Evolutionary conservation across 148 eudicot genomes (phyloP).

Genomic region (Vaccinium myrtillus): DNA sequence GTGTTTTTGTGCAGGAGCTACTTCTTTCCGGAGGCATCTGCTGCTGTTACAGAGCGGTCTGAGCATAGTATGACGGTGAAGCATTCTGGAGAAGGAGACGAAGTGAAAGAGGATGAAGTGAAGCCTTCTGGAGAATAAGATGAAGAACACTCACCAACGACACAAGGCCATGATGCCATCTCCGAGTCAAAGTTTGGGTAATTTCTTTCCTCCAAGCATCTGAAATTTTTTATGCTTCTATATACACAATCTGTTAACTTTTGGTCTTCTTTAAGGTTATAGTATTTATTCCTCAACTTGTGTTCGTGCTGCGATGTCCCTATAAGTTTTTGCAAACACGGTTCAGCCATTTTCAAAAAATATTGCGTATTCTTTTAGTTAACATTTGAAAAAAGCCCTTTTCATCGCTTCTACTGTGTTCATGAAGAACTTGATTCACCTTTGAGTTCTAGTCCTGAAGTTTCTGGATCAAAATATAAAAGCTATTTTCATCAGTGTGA

Average conservation of each 20-base stretch:
- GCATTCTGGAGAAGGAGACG: too few species aligned
- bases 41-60: too few species aligned
- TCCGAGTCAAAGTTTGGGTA: too few species aligned
- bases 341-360: neutral
- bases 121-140: too few species aligned
- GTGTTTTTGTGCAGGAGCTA: too few species aligned
- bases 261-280: neutral
- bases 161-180: too few species aligned
- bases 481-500: neutral
- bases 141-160: too few species aligned
- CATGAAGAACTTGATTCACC: neutral
- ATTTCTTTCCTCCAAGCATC: too few species aligned
- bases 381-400: neutral
- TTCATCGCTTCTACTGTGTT: neutral
- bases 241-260: neutral
- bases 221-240: too few species aligned
- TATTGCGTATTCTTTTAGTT: neutral
- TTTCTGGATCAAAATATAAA: neutral
- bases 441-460: neutral
- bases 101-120: too few species aligned
- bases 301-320: neutral
- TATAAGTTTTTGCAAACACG: neutral
- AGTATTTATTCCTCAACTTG: neutral
- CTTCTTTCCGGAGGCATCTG: too few species aligned
- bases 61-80: too few species aligned